Conservation (phyloP, 2,329 filamentous ascomycete genomes). For the Penicillium capsulatum region DNA sequence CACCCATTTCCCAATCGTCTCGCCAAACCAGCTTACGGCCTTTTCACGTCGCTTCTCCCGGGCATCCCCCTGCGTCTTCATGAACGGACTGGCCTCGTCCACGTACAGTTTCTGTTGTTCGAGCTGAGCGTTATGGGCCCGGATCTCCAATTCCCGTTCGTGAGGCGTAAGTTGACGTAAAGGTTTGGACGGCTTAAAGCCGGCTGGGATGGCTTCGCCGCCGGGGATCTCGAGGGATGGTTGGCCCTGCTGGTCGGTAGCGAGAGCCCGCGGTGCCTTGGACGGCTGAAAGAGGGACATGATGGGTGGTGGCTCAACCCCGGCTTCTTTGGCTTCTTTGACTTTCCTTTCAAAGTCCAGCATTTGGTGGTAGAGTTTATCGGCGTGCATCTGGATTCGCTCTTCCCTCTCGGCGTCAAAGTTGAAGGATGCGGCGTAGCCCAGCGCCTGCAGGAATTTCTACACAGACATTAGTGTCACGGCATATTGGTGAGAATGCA, state of each 20-base stretch:
- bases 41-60: conserved; percentile 38
- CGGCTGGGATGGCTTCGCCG: conserved; percentile 33
- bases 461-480: conserved; percentile 31
- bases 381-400: conserved; percentile 91
- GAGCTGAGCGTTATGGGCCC: conserved; percentile 35
- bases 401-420: conserved; percentile 68
- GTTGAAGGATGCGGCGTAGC: conserved; percentile 69
- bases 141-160: conserved; percentile 45
- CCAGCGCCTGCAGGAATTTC: conserved; percentile 85
- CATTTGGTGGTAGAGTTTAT: conserved; percentile 84
- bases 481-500: too few species aligned
- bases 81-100: conserved; percentile 34
- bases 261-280: conserved; percentile 15
- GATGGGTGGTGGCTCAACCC: conserved; percentile 41
- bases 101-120: conserved; percentile 37
- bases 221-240: conserved; percentile 33
- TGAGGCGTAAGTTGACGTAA: conserved; percentile 44
- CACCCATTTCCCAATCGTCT: conserved; percentile 42
- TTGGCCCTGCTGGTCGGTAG: conserved; percentile 12
- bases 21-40: conserved; percentile 42
- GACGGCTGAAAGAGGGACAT: conserved; percentile 44
- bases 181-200: conserved; percentile 36
- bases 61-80: conserved; percentile 38
- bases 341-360: conserved; percentile 71
- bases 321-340: conserved; percentile 52